Evolutionary conservation across 2,329 filamentous ascomycete species (phyloP).

Genomic region (Diaporthe sp.): DNA sequence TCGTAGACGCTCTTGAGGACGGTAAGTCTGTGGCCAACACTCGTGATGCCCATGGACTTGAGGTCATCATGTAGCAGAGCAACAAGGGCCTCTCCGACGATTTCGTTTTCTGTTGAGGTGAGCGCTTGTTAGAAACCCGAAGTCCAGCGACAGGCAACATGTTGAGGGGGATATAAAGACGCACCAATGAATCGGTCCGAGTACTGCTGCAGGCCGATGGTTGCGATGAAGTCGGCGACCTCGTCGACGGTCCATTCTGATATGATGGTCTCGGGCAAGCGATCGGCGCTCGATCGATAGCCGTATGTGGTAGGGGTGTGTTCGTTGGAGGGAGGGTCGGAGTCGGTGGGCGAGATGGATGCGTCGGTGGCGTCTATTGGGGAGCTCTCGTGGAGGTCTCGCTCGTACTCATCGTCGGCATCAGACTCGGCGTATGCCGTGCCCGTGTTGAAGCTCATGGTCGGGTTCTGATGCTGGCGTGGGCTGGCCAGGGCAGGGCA

Average conservation of each 20-base stretch:
- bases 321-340: slow-evolving; percentile 75
- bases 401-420: slow-evolving; percentile 86
- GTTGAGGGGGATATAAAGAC: slow-evolving; percentile 45
- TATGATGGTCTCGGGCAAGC: slow-evolving; percentile 79
- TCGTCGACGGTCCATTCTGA: slow-evolving; percentile 87
- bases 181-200: slow-evolving; percentile 84
- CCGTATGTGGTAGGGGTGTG: slow-evolving; percentile 85
- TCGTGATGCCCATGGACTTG: slow-evolving; percentile 92
- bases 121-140: slow-evolving; percentile 38
- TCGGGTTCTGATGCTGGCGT: slow-evolving; percentile 26
- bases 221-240: slow-evolving; percentile 87
- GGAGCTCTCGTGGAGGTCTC: slow-evolving; percentile 74
- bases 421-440: slow-evolving; percentile 83
- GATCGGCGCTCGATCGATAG: slow-evolving; percentile 71
- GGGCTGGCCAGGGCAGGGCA: neutral
- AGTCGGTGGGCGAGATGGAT: slow-evolving; percentile 77
- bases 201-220: slow-evolving; percentile 85
- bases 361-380: slow-evolving; percentile 74
- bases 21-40: slow-evolving; percentile 92
- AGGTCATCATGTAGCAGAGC: slow-evolving; percentile 92
- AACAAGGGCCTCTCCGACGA: slow-evolving; percentile 90
- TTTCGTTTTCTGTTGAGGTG: slow-evolving; percentile 80
- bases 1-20: slow-evolving; percentile 97
- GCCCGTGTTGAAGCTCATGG: slow-evolving; percentile 72
- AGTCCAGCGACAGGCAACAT: neutral